Conservation (phyloP, 2,329 filamentous ascomycete species). For the Fusarium sulawesiense region DNA sequence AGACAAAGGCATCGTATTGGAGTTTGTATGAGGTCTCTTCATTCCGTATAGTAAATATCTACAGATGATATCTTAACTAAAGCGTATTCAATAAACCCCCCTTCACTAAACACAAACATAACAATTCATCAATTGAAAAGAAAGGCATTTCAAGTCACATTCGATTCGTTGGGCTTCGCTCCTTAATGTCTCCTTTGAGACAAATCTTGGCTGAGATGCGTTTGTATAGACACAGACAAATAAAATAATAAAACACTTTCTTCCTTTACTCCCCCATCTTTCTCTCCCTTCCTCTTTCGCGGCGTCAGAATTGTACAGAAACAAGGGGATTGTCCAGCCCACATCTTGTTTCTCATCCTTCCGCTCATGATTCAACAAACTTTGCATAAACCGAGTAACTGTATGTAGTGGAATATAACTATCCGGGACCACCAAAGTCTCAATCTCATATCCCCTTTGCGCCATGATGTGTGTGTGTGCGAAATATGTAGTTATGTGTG, state of each 20-base stretch:
- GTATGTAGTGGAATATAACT: slow-evolving; percentile 44
- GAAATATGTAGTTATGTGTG: slow-evolving; percentile 26
- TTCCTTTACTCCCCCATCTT: not conserved
- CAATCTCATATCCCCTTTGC: slow-evolving; percentile 44
- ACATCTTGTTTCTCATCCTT: slow-evolving; percentile 26
- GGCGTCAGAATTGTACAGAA: slow-evolving; percentile 18
- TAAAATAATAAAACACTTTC: slow-evolving; percentile 35
- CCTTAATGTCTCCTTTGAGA: slow-evolving; percentile 42
- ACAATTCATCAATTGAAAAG: slow-evolving; percentile 19
- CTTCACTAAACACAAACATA: slow-evolving; percentile 13
- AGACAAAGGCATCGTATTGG: not conserved
- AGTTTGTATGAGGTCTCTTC: slow-evolving; percentile 20
- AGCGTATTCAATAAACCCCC: slow-evolving; percentile 4
- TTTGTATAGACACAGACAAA: slow-evolving; percentile 43
- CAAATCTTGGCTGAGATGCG: slow-evolving; percentile 43
- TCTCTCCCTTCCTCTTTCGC: slow-evolving; percentile 20
- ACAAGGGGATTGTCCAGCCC: slow-evolving; percentile 37
- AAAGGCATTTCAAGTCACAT: slow-evolving; percentile 17
- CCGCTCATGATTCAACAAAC: slow-evolving; percentile 34
- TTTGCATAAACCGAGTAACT: slow-evolving; percentile 41
- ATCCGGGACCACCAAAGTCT: slow-evolving; percentile 41
- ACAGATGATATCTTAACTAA: not conserved
- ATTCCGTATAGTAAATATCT: slow-evolving; percentile 3
- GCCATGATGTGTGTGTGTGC: slow-evolving; percentile 40
- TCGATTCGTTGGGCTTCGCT: slow-evolving; percentile 38